Percentiles rank a stretch among this genome's conserved stretches.
Conservation (phyloP, 352 stramenopile genomes). For the Pythium utonaiense region DNA sequence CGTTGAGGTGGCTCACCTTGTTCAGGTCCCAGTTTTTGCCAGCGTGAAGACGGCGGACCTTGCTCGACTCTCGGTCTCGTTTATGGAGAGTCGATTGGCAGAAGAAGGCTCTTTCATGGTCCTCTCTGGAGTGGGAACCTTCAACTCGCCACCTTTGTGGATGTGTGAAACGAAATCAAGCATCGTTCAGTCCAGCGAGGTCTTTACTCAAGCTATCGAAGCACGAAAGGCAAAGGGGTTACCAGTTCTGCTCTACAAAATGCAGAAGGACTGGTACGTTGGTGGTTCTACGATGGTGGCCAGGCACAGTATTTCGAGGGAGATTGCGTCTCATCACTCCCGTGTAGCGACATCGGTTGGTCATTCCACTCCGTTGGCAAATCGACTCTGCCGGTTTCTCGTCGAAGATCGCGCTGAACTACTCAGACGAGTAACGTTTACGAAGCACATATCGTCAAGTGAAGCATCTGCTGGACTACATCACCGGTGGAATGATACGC, state of each 20-base stretch:
- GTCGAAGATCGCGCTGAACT: slow-evolving; percentile 20
- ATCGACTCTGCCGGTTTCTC: slow-evolving; percentile 15
- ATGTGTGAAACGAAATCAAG: neutral
- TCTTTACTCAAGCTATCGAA: neutral
- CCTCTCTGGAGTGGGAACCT: neutral
- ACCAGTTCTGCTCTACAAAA: slow-evolving; percentile 9
- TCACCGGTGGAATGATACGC: neutral
- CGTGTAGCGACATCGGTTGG: neutral
- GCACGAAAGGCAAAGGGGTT: neutral
- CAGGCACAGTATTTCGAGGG: neutral
- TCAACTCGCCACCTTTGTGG: slow-evolving; percentile 2
- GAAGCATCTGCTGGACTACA: neutral
- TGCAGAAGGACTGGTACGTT: slow-evolving; percentile 13
- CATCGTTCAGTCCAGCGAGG: neutral
- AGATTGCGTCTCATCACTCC: neutral
- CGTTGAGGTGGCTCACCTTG: slow-evolving; percentile 12
- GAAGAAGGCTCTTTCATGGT: slow-evolving; percentile 18
- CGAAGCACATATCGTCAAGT: neutral
- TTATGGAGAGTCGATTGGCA: slow-evolving; percentile 15
- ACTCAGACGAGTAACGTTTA: slow-evolving; percentile 5
- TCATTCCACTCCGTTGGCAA: neutral
- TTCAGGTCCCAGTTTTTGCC: slow-evolving; percentile 9
- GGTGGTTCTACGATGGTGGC: neutral
- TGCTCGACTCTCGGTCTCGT: slow-evolving; percentile 11
- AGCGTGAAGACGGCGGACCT: slow-evolving; percentile 14